These are phyloP conservation scores for Colletotrichum tamarilloi DNA, from an alignment of 2,329 filamentous ascomycete species.

Conservation along the genomic window DNA sequence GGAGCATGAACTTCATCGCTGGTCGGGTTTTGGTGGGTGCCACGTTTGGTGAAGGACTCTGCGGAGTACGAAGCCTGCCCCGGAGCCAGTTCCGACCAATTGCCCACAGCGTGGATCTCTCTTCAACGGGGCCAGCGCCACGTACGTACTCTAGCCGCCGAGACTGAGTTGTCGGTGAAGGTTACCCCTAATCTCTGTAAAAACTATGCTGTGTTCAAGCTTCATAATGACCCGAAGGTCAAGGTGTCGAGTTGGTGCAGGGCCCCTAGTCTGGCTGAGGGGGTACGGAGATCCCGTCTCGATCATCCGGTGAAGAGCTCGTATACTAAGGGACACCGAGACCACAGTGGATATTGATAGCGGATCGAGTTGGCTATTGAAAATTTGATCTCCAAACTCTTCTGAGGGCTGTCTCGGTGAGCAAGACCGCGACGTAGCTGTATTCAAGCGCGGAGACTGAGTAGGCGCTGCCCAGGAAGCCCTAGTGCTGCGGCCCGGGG, in stretches of 20 bases:
- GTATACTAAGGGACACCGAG: conserved; percentile 9
- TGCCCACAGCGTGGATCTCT: conserved; percentile 9
- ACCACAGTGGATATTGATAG: neutral
- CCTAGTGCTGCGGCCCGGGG: neutral
- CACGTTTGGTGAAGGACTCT: conserved; percentile 13
- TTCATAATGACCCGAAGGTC: conserved; percentile 5
- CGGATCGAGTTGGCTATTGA: neutral
- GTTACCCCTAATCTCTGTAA: neutral
- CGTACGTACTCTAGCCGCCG: neutral
- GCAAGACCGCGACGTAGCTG: neutral
- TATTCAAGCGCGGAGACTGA: no score
- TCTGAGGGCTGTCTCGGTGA: neutral
- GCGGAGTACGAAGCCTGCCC: conserved; percentile 15
- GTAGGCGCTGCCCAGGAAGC: neutral
- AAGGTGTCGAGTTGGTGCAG: neutral
- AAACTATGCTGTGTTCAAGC: neutral
- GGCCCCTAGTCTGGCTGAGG: neutral
- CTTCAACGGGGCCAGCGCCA: neutral
- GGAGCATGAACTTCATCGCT: neutral
- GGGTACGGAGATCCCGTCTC: neutral
- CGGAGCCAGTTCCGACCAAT: conserved; percentile 12
- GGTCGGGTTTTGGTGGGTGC: neutral
- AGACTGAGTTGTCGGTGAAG: neutral
- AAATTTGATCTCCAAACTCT: neutral
- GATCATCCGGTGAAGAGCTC: conserved; percentile 3